Evolutionary conservation across 257 asterid genomes (phyloP).

Genomic region (Przewalskia tangutica): DNA sequence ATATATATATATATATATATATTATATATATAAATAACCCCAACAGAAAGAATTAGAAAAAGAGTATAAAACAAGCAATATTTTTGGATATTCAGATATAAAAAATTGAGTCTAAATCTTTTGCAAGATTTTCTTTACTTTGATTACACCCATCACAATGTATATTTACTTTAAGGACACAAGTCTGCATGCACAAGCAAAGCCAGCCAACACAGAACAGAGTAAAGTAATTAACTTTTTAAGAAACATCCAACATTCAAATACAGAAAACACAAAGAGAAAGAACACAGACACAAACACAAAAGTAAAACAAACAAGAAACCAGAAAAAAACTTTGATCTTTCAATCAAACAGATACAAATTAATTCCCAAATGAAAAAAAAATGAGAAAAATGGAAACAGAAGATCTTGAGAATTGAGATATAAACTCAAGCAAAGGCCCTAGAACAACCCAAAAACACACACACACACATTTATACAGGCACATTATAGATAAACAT

Average conservation of each 20-base stretch:
- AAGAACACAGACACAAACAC: background rate
- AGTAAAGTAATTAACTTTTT: conserved; percentile 31
- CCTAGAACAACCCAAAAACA: background rate
- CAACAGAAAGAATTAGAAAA: background rate
- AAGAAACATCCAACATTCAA: background rate
- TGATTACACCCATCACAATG: conserved; percentile 96
- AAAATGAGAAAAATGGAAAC: background rate
- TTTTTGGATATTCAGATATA: background rate
- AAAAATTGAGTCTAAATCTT: conserved; percentile 50
- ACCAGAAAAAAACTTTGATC: background rate
- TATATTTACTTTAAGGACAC: conserved; percentile 84
- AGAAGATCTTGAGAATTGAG: background rate
- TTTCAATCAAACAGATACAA: background rate
- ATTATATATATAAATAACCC: background rate
- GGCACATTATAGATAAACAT: background rate
- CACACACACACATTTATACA: background rate
- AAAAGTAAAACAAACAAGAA: background rate
- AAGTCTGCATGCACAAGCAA: conserved; percentile 77
- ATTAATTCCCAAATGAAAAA: background rate
- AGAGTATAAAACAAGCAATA: background rate
- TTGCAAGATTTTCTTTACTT: conserved; percentile 87
- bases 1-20: no score
- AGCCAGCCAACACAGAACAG: conserved; percentile 30
- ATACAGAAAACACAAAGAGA: background rate
- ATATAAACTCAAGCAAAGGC: conserved; percentile 19